phyloP scores from a whole-genome alignment of 768 basidiomycete genomes.

The Macrocybe gigantea region DNA sequence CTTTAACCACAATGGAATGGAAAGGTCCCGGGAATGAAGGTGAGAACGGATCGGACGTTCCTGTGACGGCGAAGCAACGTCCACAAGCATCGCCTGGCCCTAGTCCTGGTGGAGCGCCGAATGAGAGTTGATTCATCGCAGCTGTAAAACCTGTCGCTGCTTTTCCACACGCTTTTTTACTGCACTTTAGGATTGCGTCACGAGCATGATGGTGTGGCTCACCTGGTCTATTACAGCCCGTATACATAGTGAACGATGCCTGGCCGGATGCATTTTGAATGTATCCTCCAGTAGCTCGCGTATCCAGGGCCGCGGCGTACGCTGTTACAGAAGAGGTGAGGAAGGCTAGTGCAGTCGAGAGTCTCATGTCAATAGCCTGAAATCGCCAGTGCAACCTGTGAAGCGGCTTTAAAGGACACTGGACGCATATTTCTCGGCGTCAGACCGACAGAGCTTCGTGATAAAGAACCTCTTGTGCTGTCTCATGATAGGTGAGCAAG shows the following conservation, averaged over 20 bases:
- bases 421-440: too few species aligned
- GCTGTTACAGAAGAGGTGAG: slow-evolving; percentile 15
- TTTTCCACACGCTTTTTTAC: slow-evolving; percentile 43
- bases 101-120: slow-evolving; percentile 40
- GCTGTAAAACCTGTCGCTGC: slow-evolving; percentile 45
- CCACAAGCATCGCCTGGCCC: slow-evolving; percentile 59
- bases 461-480: too few species aligned
- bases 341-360: slow-evolving; percentile 1
- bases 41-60: slow-evolving; percentile 44
- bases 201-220: slow-evolving; percentile 1
- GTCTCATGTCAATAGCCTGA: too few species aligned
- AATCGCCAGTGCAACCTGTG: too few species aligned
- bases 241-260: slow-evolving; percentile 55
- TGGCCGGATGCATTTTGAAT: slow-evolving; percentile 45
- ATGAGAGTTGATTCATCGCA: slow-evolving; percentile 52
- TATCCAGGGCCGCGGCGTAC: slow-evolving; percentile 19
- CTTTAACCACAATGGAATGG: slow-evolving; percentile 49
- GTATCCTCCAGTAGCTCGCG: slow-evolving; percentile 42
- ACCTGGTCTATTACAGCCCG: slow-evolving; percentile 46
- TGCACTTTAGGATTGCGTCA: background rate
- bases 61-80: slow-evolving; percentile 53
- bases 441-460: too few species aligned
- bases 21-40: slow-evolving; percentile 45
- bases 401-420: too few species aligned
- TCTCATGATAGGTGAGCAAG: too few species aligned